Base-by-base conservation (phyloP, 2,329 filamentous ascomycete genomes). In the Pezicula neosporulosa region DNA sequence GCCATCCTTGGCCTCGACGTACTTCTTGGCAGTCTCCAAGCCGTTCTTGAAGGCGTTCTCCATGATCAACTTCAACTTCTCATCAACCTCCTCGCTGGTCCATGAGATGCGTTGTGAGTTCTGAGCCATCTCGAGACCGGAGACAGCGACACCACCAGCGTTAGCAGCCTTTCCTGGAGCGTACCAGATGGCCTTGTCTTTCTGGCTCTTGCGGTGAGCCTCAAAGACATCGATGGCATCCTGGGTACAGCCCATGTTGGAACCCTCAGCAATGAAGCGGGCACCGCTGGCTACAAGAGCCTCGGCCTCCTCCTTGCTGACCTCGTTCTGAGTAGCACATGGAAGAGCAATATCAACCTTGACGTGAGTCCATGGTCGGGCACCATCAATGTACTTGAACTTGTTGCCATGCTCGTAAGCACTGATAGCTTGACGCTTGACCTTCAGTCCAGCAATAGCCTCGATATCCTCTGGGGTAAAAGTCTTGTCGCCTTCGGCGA, bases 181-280 rank as follows among this genome's bases (percentile, higher is more conserved):
- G 73, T 97, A 97, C 94, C 94, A 99, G 72, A 96, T 85, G 54
- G 89, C 83, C 6, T 75, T 69, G 48, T 73, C 72, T 59, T 82
- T 83, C 77, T 90, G 84, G 69, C 82, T 82, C 69, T 78, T 83
- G 62, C 92, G 82, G 65, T 85, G 77, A 16, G 79, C 81, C 82
- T 97, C 93, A 70, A 97, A 97, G 60, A 90, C 77, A 66, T 96
- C 89, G 66, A 99, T 97, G 61, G 93, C 93, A 60, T 89, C 91
- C 74, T 94, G 90, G 33, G 92, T 97, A 80, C 91, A 97, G 59
- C 94, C 94, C 94, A 99, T 97, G 84, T 97, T 97, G 75, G 88
- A 94, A 51, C 94, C 94, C 77, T 99, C 94, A 52, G 94, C 94
- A 60, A 97, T 86, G 77, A 90, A 95, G 70, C 86, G 83, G 67